Conservation (phyloP, 2,329 filamentous ascomycete species). For the Hymenoscyphus fraxineus region DNA sequence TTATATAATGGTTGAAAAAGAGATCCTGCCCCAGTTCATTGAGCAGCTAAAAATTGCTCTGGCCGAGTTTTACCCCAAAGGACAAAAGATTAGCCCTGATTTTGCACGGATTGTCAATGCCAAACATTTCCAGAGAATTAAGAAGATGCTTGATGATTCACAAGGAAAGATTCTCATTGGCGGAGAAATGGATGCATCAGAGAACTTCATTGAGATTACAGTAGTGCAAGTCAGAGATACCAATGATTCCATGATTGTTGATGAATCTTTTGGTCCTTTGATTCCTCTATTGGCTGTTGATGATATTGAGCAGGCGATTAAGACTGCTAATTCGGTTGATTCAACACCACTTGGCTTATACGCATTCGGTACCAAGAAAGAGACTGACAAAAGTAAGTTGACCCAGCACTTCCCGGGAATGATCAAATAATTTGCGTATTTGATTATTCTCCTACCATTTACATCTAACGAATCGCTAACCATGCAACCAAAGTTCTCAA, state of each 20-base stretch:
- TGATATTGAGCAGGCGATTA: slow-evolving; percentile 80
- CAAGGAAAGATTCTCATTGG: slow-evolving; percentile 84
- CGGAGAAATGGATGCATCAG: slow-evolving; percentile 73
- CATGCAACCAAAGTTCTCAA: slow-evolving; percentile 48
- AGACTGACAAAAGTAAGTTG: slow-evolving; percentile 67
- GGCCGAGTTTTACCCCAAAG: slow-evolving; percentile 78
- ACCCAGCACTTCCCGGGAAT: background rate
- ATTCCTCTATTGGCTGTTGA: slow-evolving; percentile 78
- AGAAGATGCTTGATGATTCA: slow-evolving; percentile 83
- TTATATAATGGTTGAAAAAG: slow-evolving; percentile 79
- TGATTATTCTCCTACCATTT: background rate
- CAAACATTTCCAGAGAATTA: slow-evolving; percentile 74
- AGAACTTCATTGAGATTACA: slow-evolving; percentile 86
- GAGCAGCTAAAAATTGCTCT: slow-evolving; percentile 67
- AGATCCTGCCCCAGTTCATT: slow-evolving; percentile 68
- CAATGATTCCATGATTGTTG: slow-evolving; percentile 71
- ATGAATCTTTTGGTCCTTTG: slow-evolving; percentile 93
- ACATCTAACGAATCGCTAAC: background rate
- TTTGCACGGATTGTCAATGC: slow-evolving; percentile 78
- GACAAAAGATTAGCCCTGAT: slow-evolving; percentile 73
- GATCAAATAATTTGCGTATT: background rate
- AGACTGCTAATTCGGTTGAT: slow-evolving; percentile 74
- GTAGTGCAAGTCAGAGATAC: slow-evolving; percentile 76
- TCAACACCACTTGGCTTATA: slow-evolving; percentile 81
- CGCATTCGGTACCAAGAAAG: slow-evolving; percentile 76